Percentiles rank a stretch among this genome's conserved stretches.
These are phyloP conservation scores for Penicillium italicum DNA, from an alignment of 2,329 filamentous ascomycete genomes.

Conservation along the genomic window DNA sequence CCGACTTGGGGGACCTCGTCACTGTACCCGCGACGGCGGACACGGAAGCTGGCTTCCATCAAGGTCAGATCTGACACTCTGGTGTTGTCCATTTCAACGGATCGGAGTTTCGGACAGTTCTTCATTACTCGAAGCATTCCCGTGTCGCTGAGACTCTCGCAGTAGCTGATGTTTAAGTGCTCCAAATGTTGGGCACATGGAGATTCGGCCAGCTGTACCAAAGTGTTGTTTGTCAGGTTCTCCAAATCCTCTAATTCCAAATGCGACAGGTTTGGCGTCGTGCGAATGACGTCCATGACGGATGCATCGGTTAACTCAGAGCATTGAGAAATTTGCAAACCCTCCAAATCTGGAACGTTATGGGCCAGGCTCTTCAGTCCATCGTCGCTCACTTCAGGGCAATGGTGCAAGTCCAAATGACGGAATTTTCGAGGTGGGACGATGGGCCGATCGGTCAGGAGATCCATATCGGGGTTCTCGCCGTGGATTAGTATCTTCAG, in stretches of 20 bases:
- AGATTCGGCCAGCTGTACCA: constrained; percentile 71
- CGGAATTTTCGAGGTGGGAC: constrained; percentile 75
- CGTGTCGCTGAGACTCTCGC: constrained; percentile 75
- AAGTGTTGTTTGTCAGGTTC: constrained; percentile 68
- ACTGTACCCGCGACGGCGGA: constrained; percentile 62
- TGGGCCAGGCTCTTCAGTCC: constrained; percentile 70
- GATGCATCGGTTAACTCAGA: constrained; percentile 68
- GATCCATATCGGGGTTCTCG: constrained; percentile 70
- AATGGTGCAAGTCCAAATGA: constrained; percentile 81
- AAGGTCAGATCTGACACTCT: constrained; percentile 82
- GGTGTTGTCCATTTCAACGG: constrained; percentile 88
- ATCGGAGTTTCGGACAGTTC: constrained; percentile 64
- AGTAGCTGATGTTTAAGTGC: constrained; percentile 86
- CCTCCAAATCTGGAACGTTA: constrained; percentile 74
- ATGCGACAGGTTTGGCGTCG: constrained; percentile 73
- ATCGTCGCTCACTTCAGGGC: constrained; percentile 65
- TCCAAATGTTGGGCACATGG: constrained; percentile 68
- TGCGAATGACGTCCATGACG: constrained; percentile 68
- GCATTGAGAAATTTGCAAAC: constrained; percentile 77
- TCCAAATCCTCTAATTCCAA: constrained; percentile 85
- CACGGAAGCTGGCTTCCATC: constrained; percentile 76
- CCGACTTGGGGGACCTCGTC: constrained; percentile 55
- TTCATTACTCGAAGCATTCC: constrained; percentile 83
- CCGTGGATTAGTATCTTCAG: constrained; percentile 74
- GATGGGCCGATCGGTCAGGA: constrained; percentile 70